Base-by-base conservation (phyloP, 2,329 filamentous ascomycete species). In the Pleomassaria siparia region DNA sequence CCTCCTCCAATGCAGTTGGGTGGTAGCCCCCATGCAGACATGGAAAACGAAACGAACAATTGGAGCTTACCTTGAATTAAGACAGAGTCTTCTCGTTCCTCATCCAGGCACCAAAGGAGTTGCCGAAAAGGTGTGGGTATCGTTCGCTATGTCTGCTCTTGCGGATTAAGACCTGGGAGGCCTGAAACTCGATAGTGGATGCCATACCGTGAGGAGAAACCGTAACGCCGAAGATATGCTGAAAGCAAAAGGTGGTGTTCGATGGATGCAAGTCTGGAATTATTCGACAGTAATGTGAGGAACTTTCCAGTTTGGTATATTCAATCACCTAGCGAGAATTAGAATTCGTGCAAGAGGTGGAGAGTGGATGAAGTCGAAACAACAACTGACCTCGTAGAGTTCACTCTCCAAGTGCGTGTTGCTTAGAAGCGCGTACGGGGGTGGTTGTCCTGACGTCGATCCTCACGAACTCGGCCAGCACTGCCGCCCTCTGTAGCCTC, bases 401-500 rank as follows among this genome's bases (percentile, higher is more conserved):
- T 22, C 4, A 4, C 7, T 7, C 35, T 13, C 6, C 3, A 11
- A 20, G 20, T 24, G 3, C 18, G 7, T 24, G 7, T 12, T 15
- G 35, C 10, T 24, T 37, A 37, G 35, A 37, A 37, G 35, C 35
- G 35, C n/a, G 16, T 13, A 3, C 35, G 7, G 3, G 35, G 9
- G 5, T 7, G 32, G 32, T 35, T 3, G 15, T 35, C 32, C 6
- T 35, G 32, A 18, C 32, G 35, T 37, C 35, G 35, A 22, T 37
- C 35, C 18, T 37, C 35, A 20, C 35, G 35, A 13, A 15, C 35
- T 22, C 35, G 35, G 12, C 5, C 35, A 6, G 2, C 35, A 37
- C 35, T 40, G n/a, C 25, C 37, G 22, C 25, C 25, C 16, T 22
- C 40, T 21, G n/a, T n/a, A n/a, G n/a, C n/a, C n/a, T 58, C 53